Percentiles rank a stretch among this genome's conserved stretches.
Evolutionary conservation across 345 rosid species (phyloP).

Genomic region (Syzygium grande): DNA sequence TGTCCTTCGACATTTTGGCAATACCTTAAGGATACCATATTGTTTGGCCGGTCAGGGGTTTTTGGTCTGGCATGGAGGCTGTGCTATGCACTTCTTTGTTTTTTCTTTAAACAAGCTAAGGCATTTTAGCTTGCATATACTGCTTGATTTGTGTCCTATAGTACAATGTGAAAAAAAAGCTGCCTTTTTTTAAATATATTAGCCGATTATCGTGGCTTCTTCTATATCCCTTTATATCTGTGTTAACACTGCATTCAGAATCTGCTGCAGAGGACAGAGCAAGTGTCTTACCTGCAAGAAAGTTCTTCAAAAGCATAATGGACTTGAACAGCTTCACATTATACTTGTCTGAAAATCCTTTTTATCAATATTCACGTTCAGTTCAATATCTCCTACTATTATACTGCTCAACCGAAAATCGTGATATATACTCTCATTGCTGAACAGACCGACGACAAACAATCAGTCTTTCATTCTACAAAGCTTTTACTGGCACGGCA

Average conservation of each 20-base stretch:
- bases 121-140: background rate
- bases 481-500: background rate
- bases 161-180: background rate
- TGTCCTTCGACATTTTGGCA: background rate
- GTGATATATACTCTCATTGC: background rate
- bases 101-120: background rate
- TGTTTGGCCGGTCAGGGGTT: constrained; percentile 29
- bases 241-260: background rate
- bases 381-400: background rate
- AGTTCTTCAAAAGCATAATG: background rate
- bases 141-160: background rate
- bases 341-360: background rate
- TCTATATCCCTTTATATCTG: background rate
- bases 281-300: background rate
- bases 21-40: background rate
- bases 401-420: background rate
- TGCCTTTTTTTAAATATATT: background rate
- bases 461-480: background rate
- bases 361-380: background rate
- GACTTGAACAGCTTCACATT: background rate
- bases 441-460: background rate
- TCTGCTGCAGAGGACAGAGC: background rate
- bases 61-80: constrained; percentile 34
- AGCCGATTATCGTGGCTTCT: background rate
- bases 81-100: constrained; percentile 2